Evolutionary conservation across 345 rosid genomes (phyloP).

Genomic region (Aquilaria sinensis): DNA sequence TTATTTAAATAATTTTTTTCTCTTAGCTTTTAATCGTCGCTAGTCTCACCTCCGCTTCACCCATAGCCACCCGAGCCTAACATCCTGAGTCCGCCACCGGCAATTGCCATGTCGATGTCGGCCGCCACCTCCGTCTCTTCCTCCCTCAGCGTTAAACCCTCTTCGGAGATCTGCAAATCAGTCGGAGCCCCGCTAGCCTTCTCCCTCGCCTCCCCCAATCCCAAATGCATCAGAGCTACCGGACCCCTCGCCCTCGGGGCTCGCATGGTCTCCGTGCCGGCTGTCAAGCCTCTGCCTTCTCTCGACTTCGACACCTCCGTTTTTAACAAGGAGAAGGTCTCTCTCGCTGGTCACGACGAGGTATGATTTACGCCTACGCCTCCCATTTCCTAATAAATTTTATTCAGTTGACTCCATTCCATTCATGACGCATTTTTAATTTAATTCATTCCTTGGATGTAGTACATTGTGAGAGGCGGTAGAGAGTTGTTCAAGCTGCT

Average conservation of each 20-base stretch:
- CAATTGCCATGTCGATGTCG: slow-evolving; percentile 16
- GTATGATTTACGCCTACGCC: slow-evolving; percentile 15
- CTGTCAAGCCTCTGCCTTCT: slow-evolving; percentile 22
- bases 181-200: slow-evolving; percentile 23
- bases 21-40: too few species aligned
- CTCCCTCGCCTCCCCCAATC: slow-evolving; percentile 24
- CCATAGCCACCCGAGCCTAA: too few species aligned
- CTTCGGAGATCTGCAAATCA: slow-evolving; percentile 10
- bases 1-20: too few species aligned
- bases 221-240: slow-evolving; percentile 30
- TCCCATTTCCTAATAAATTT: not conserved
- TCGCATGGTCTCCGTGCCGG: slow-evolving; percentile 36
- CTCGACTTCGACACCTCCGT: slow-evolving; percentile 72
- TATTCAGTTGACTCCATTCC: slow-evolving; percentile 3
- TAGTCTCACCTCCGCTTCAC: not conserved
- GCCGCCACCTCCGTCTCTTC: slow-evolving; percentile 44
- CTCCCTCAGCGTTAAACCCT: slow-evolving; percentile 21
- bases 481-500: slow-evolving; percentile 79
- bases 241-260: slow-evolving; percentile 25
- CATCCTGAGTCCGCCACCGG: too few species aligned
- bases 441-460: not conserved
- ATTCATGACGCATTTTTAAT: not conserved
- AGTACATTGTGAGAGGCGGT: slow-evolving; percentile 98
- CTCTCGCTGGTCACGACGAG: slow-evolving; percentile 81
- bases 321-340: slow-evolving; percentile 73